These are phyloP conservation scores for Breviolum minutum DNA, from an alignment of 73 alveolate species.

Conservation along the genomic window DNA sequence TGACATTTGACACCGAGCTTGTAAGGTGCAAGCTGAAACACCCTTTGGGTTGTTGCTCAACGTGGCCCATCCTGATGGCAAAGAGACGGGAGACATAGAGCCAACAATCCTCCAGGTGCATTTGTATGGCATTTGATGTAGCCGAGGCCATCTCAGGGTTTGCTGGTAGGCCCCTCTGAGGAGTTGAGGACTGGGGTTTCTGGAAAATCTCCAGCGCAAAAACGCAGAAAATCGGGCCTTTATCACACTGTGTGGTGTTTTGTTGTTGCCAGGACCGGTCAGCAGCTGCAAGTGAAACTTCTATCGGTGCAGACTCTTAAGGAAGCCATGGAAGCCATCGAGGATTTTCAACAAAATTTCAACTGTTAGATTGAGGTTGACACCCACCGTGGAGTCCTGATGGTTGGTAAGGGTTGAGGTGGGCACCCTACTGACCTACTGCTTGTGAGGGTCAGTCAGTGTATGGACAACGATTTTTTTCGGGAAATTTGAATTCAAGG, in stretches of 20 bases:
- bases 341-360: neutral
- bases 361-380: neutral
- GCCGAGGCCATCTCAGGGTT: slow-evolving; percentile 51
- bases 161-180: slow-evolving; percentile 56
- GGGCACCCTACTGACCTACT: neutral
- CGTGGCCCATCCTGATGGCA: slow-evolving; percentile 74
- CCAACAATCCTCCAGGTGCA: neutral
- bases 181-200: neutral
- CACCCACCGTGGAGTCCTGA: slow-evolving; percentile 55
- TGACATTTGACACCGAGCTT: too few species aligned
- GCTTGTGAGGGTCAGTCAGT: too few species aligned
- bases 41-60: slow-evolving; percentile 73
- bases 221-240: too few species aligned
- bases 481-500: too few species aligned
- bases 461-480: too few species aligned
- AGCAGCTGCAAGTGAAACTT: slow-evolving; percentile 61
- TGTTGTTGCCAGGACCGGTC: slow-evolving; percentile 6
- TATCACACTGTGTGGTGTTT: neutral
- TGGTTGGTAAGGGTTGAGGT: slow-evolving; percentile 2
- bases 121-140: neutral
- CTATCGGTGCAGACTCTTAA: neutral
- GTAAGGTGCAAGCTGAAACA: slow-evolving; percentile 71
- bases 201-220: neutral
- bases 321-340: neutral
- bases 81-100: slow-evolving; percentile 3